Evolutionary conservation across 2,329 filamentous ascomycete species (phyloP).

Genomic region (Mycosphaerelloides madeirae): DNA sequence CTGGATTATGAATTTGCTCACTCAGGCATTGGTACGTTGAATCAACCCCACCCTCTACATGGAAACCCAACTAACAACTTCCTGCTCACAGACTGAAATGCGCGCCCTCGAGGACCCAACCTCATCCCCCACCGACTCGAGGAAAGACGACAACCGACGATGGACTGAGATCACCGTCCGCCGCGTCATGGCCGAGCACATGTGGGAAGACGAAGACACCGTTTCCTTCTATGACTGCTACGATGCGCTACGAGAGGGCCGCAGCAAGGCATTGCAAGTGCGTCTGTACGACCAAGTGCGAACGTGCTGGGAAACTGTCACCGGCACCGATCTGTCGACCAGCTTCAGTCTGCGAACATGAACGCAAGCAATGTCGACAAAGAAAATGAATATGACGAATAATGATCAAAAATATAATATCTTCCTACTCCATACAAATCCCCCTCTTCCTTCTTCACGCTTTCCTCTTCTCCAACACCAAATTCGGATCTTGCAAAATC

Average conservation of each 20-base stretch:
- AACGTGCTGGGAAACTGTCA: constrained; percentile 12
- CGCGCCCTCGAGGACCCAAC: constrained; percentile 14
- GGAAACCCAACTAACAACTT: not conserved
- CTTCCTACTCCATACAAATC: not conserved
- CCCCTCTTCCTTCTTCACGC: not conserved
- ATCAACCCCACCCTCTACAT: not conserved
- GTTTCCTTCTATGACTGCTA: constrained; percentile 19
- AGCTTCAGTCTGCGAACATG: constrained; percentile 6
- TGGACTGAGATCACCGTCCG: constrained; percentile 18
- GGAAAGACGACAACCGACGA: constrained; percentile 10
- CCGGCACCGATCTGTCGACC: constrained; percentile 11
- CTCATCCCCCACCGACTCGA: constrained; percentile 12
- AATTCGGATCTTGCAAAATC: constrained; percentile 44
- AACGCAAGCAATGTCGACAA: not conserved
- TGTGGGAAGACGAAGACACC: constrained; percentile 13
- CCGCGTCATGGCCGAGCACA: constrained; percentile 14
- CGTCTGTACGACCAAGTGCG: constrained; percentile 16
- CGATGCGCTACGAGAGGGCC: constrained; percentile 13
- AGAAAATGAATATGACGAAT: not conserved
- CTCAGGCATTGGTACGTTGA: constrained; percentile 11
- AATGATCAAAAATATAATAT: not conserved
- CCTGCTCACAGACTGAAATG: constrained; percentile 4
- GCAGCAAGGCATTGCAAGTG: constrained; percentile 15
- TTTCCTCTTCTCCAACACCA: constrained; percentile 30
- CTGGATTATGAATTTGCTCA: constrained; percentile 16